Base-by-base conservation (phyloP, 2,329 filamentous ascomycete genomes). In the Aspergillus clavatus region DNA sequence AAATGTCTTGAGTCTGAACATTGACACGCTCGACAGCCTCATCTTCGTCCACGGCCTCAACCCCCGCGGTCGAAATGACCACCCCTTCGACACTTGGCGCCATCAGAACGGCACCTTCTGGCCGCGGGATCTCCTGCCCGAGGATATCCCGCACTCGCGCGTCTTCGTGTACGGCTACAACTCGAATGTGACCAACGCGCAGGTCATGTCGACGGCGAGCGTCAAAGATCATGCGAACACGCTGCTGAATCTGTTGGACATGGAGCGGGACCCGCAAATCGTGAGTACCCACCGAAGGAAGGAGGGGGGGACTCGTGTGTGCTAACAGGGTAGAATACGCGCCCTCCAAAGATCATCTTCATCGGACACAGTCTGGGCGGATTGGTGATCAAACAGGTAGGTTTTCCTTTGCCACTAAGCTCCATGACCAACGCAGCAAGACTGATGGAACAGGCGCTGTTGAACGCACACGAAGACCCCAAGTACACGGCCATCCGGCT, bases 141-240 rank as follows among this genome's bases (percentile, higher is more conserved):
- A 58, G 18, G 61, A 63, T 23, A 56, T 65, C 8, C 58, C 59
- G 1, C 56, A 61, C 35, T 54, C 62, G 3, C 54, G 62, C 1
- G 43, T 65, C 22, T 62, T 65, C 28, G 53, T 62, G 5, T 65
- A 63, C 39, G 62, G 62, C 3, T 65, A 65, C 37, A 65, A 66
- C 31, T 59, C 60, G 1, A 62, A 52, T 21, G 55, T 64, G 29
- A 60, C 60, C 1, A 56, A 60, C 12, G 50, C 62, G 1, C 60
- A 64, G 37, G 52, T 56, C 3, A 63, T 65, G 62, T 65, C 63
- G 1, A 65, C 59, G 1, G 60, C 60, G 7, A 58, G 60, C 35
- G 60, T 66, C 40, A 62, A 62, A 14, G 63, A 65, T 22, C 63
- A 65, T 53, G 62, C 63, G 2, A 64, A 66, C 48, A 64, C 59